Conservation (phyloP, 2,329 filamentous ascomycete species). For the Xylaria sp. region DNA sequence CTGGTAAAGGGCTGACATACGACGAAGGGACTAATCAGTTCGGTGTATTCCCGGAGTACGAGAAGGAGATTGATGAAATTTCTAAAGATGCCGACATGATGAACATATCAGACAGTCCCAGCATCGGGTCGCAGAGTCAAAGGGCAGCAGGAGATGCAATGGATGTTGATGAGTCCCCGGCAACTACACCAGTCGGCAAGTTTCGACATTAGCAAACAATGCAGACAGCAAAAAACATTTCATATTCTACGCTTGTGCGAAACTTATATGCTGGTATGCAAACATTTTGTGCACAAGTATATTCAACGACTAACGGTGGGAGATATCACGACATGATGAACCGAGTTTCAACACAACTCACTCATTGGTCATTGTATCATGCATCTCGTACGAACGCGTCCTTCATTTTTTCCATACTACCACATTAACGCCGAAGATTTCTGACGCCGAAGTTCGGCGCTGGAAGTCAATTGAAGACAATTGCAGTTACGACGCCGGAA, state of each 20-base stretch:
- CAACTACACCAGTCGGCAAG: slow-evolving; percentile 7
- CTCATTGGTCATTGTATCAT: background rate
- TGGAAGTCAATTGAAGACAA: background rate
- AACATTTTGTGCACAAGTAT: background rate
- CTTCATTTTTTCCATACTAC: background rate
- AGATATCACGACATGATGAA: background rate
- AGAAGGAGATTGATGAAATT: slow-evolving; percentile 50
- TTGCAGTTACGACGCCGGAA: background rate
- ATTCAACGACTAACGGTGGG: background rate
- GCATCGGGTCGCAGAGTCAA: background rate
- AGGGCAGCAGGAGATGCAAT: slow-evolving; percentile 18
- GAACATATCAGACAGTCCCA: slow-evolving; percentile 24
- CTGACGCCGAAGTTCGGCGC: background rate
- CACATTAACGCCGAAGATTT: background rate
- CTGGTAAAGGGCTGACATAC: slow-evolving; percentile 60
- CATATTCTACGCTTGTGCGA: background rate
- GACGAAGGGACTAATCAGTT: slow-evolving; percentile 55
- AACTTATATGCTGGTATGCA: background rate
- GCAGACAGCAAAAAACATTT: background rate
- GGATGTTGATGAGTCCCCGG: slow-evolving; percentile 27
- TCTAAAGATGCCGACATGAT: slow-evolving; percentile 39
- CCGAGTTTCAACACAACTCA: background rate
- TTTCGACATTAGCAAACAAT: background rate
- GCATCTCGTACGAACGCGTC: slow-evolving; percentile 8
- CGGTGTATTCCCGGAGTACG: slow-evolving; percentile 52